Percentiles rank a stretch among this genome's conserved stretches.
phyloP scores from a whole-genome alignment of 176 grass and related monocot genomes.

The Neostapfia colusana region DNA sequence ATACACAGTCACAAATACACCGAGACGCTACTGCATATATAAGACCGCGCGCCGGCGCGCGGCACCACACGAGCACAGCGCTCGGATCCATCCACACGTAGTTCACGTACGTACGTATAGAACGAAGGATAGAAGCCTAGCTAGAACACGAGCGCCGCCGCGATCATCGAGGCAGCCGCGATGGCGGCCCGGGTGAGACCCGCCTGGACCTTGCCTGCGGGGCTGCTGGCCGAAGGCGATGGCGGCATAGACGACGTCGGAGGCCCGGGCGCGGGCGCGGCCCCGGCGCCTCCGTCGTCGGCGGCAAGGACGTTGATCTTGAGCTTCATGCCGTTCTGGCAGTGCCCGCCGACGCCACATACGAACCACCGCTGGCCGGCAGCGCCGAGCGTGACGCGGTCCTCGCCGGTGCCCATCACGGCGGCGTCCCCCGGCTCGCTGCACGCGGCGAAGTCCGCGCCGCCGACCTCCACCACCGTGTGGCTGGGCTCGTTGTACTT shows the following conservation, averaged over 20 bases:
- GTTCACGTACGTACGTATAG: neutral
- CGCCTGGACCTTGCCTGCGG: slow-evolving; percentile 2
- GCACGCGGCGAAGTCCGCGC: slow-evolving; percentile 38
- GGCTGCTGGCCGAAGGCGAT: slow-evolving; percentile 15
- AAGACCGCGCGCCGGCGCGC: too few species aligned
- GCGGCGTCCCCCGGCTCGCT: neutral
- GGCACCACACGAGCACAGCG: neutral
- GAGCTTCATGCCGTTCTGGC: slow-evolving; percentile 41
- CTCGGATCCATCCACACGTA: neutral
- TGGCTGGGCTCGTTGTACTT: slow-evolving; percentile 36
- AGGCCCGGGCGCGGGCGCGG: neutral
- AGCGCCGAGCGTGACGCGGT: slow-evolving; percentile 32
- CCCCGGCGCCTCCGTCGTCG: neutral
- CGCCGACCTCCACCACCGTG: slow-evolving; percentile 40
- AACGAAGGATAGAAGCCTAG: neutral
- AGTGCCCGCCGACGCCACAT: slow-evolving; percentile 43
- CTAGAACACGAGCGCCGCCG: slow-evolving; percentile 41
- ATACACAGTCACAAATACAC: neutral
- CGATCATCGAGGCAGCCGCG: neutral
- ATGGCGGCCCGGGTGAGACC: neutral
- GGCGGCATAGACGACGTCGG: neutral
- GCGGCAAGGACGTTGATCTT: slow-evolving; percentile 33
- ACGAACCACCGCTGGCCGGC: slow-evolving; percentile 49
- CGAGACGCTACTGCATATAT: neutral
- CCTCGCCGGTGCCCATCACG: slow-evolving; percentile 7